Evolutionary conservation across 192 early-diverging fungal species (phyloP).

Genomic region (Diversispora epigaea): DNA sequence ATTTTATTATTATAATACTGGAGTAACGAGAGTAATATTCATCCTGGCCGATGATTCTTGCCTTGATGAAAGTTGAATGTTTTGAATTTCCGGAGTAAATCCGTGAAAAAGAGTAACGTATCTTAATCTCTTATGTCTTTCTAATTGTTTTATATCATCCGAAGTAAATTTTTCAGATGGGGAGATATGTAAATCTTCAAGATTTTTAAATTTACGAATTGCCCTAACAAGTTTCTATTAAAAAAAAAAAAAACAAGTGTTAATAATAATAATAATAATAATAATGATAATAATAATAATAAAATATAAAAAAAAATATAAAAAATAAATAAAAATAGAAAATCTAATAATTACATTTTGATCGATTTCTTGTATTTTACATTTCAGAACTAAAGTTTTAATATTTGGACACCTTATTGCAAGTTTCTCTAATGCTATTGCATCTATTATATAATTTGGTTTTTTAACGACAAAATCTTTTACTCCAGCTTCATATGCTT

Average conservation of each 20-base stretch:
- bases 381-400: conserved; percentile 11
- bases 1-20: too few species aligned
- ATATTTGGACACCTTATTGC: conserved; percentile 1
- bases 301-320: not conserved
- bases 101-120: not conserved
- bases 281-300: not conserved
- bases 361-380: conserved; percentile 2
- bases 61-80: too few species aligned
- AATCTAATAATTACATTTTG: not conserved
- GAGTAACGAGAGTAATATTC: too few species aligned
- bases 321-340: not conserved
- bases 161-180: not conserved
- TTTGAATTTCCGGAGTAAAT: too few species aligned
- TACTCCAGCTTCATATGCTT: conserved; percentile 10
- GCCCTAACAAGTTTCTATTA: conserved; percentile 2
- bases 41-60: too few species aligned
- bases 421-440: not conserved
- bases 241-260: not conserved
- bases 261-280: not conserved
- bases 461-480: not conserved
- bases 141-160: conserved; percentile 11
- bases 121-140: conserved; percentile 15
- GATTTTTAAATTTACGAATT: conserved; percentile 13
- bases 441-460: not conserved
- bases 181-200: conserved; percentile 9